These are phyloP conservation scores for Agaricus subrufescens DNA, from an alignment of 768 basidiomycete genomes.

Conservation along the genomic window DNA sequence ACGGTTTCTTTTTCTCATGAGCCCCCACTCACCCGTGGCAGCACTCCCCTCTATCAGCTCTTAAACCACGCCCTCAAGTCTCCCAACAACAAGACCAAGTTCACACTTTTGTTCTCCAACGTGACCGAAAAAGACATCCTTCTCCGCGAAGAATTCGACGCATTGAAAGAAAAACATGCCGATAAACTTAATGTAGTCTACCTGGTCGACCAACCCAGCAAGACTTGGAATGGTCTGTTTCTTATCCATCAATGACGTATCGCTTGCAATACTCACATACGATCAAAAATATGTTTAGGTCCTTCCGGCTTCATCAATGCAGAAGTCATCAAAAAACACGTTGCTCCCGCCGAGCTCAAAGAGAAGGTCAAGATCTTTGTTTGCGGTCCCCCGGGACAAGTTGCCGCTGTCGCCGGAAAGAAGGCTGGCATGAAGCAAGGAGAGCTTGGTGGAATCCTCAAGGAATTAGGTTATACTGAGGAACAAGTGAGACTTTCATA, in stretches of 20 bases:
- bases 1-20: background rate
- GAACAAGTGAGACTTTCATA: constrained; percentile 58
- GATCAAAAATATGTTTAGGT: constrained; percentile 30
- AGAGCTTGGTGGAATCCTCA: constrained; percentile 73
- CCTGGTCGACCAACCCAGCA: constrained; percentile 72
- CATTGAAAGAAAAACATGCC: constrained; percentile 62
- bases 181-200: constrained; percentile 79
- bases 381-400: constrained; percentile 88
- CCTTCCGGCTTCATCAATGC: constrained; percentile 69
- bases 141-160: constrained; percentile 73
- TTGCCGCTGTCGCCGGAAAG: constrained; percentile 83
- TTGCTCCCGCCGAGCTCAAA: constrained; percentile 55
- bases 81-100: constrained; percentile 85
- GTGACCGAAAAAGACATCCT: constrained; percentile 88
- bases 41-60: constrained; percentile 83
- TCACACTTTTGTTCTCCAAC: constrained; percentile 90
- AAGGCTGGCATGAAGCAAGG: constrained; percentile 91
- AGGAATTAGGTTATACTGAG: constrained; percentile 80
- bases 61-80: constrained; percentile 68
- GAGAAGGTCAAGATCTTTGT: constrained; percentile 88
- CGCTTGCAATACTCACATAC: background rate
- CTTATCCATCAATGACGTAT: constrained; percentile 8
- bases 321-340: constrained; percentile 69
- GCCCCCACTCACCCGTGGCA: constrained; percentile 20
- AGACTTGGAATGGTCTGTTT: constrained; percentile 49